phyloP scores from a whole-genome alignment of 192 early-diverging fungal species.

The Fimicolochytrium jonesii region DNA sequence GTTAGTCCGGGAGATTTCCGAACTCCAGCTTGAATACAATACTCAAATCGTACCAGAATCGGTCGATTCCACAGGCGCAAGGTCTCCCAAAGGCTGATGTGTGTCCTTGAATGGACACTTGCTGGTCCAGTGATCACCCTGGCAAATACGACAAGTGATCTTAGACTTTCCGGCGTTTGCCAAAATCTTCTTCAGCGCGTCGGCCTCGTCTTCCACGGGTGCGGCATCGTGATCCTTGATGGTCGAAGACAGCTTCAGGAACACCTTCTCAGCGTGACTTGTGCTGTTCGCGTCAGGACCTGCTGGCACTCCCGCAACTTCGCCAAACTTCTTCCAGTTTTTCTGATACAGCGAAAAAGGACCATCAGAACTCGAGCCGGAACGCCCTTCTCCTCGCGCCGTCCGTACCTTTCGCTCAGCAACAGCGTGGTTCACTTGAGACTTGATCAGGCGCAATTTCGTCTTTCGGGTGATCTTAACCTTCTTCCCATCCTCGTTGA shows the following conservation, averaged over 20 bases:
- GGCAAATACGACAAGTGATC: conserved; percentile 95
- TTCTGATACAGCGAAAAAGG: conserved; percentile 18
- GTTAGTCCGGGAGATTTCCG: too few species aligned
- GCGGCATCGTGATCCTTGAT: conserved; percentile 53
- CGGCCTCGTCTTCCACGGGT: conserved; percentile 60
- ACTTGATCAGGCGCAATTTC: conserved; percentile 61
- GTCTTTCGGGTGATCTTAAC: conserved; percentile 86
- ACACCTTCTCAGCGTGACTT: conserved; percentile 79
- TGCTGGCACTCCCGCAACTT: conserved; percentile 64
- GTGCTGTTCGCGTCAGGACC: conserved; percentile 90
- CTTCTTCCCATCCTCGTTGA: conserved; percentile 89
- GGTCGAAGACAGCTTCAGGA: conserved; percentile 74
- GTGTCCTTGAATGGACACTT: conserved; percentile 99
- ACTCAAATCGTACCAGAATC: not conserved
- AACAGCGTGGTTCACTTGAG: conserved; percentile 81
- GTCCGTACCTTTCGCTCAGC: conserved; percentile 74
- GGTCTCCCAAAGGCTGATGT: conserved; percentile 72
- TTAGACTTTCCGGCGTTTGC: conserved; percentile 60
- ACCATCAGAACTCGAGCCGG: not conserved
- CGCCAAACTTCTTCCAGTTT: conserved; percentile 93
- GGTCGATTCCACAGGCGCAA: conserved; percentile 35
- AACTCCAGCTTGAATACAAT: not conserved
- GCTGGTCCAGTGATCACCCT: conserved; percentile 92
- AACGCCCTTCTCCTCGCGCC: not conserved
- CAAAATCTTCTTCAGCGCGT: conserved; percentile 54